Conservation (phyloP, 495 filamentous ascomycete species). For the Neohortaea acidophila region DNA sequence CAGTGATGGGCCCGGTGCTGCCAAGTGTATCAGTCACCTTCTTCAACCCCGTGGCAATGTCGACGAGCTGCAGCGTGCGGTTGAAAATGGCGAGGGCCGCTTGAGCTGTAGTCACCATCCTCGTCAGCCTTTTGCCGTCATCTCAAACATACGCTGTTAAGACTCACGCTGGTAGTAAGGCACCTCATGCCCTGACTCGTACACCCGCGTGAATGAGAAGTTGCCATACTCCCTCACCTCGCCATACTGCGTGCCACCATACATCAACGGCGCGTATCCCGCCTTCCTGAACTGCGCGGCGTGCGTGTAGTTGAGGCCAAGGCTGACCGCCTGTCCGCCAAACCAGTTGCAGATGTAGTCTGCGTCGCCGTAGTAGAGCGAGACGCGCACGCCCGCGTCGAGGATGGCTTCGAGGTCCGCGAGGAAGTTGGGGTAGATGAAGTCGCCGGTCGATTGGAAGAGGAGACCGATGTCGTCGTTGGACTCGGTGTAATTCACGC, state of each 20-base stretch:
- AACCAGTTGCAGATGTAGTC: constrained; percentile 36
- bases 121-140: constrained; percentile 2
- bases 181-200: constrained; percentile 30
- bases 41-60: constrained; percentile 23
- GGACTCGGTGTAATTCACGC: constrained; percentile 33
- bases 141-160: constrained; percentile 6
- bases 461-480: constrained; percentile 29
- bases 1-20: constrained; percentile 32
- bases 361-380: constrained; percentile 33
- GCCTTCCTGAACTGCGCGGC: constrained; percentile 34
- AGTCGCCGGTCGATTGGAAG: constrained; percentile 37
- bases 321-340: constrained; percentile 43
- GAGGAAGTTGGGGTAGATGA: constrained; percentile 32
- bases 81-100: constrained; percentile 28
- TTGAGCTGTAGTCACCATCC: constrained; percentile 27
- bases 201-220: constrained; percentile 31
- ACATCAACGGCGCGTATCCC: constrained; percentile 35
- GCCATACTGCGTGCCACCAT: constrained; percentile 29
- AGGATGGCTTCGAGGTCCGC: constrained; percentile 34
- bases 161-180: constrained; percentile 31
- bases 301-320: constrained; percentile 36
- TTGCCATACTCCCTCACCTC: constrained; percentile 32
- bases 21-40: constrained; percentile 31
- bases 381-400: constrained; percentile 30
- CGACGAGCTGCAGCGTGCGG: constrained; percentile 20